Conservation (phyloP, 2,329 filamentous ascomycete species). For the Aureobasidium sp. region DNA sequence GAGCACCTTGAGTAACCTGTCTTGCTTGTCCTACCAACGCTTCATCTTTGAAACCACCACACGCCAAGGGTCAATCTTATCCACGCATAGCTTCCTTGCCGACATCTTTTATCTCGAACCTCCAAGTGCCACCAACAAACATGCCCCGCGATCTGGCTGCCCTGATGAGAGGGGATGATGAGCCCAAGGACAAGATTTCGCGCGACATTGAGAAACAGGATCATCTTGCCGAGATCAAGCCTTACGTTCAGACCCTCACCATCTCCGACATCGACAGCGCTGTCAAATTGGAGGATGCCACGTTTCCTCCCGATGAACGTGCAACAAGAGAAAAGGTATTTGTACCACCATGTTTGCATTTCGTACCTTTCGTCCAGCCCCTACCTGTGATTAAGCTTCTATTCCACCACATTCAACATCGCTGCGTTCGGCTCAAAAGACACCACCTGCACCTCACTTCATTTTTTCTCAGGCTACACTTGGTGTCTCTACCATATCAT, state of each 20-base stretch:
- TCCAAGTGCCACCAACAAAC: neutral
- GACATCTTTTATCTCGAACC: neutral
- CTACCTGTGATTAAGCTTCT: constrained; percentile 15
- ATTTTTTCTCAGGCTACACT: neutral
- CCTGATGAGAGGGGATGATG: constrained; percentile 28
- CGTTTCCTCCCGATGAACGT: constrained; percentile 53
- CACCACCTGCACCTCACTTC: neutral
- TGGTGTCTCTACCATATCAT: neutral
- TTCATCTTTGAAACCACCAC: neutral
- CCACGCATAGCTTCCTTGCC: neutral
- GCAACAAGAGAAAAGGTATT: constrained; percentile 54
- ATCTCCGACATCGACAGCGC: constrained; percentile 58
- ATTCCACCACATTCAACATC: neutral
- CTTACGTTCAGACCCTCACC: constrained; percentile 68
- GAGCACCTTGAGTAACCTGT: neutral
- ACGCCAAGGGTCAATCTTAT: neutral
- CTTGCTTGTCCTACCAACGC: neutral
- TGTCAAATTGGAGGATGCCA: constrained; percentile 49
- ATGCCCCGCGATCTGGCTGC: constrained; percentile 42
- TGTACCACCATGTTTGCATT: constrained; percentile 5
- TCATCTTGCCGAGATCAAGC: constrained; percentile 55
- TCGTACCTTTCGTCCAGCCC: neutral
- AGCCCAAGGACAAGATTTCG: constrained; percentile 18
- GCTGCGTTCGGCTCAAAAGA: neutral
- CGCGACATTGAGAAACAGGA: constrained; percentile 32